Conservation (phyloP, 2,329 filamentous ascomycete genomes). For the Penicillium sp. region DNA sequence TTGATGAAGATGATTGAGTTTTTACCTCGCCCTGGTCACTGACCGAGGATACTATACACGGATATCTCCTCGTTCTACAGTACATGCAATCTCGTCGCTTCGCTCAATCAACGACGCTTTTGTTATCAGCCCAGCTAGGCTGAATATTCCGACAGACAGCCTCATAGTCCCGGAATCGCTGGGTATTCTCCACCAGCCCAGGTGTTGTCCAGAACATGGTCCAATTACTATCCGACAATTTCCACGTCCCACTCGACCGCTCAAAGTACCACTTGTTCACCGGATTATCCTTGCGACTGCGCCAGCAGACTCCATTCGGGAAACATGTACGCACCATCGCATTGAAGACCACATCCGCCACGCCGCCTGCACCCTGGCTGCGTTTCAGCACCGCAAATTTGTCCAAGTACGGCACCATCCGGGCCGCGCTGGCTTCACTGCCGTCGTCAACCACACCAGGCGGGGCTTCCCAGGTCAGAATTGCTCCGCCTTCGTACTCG, state of each 20-base stretch:
- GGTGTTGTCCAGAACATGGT: constrained; percentile 98
- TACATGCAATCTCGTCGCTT: neutral
- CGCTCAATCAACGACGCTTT: constrained; percentile 55
- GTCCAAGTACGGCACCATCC: constrained; percentile 89
- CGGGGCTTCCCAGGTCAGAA: constrained; percentile 91
- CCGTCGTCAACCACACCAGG: constrained; percentile 58
- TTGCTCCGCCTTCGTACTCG: constrained; percentile 92
- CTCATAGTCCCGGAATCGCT: constrained; percentile 69
- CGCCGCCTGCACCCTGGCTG: constrained; percentile 85
- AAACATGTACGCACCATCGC: constrained; percentile 91
- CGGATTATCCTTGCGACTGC: constrained; percentile 84
- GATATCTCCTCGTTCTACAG: constrained; percentile 8
- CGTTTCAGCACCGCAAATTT: constrained; percentile 93
- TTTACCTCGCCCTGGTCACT: neutral
- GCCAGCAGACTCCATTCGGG: constrained; percentile 86
- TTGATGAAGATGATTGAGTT: neutral
- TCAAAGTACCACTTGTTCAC: constrained; percentile 99
- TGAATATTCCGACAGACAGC: constrained; percentile 68
- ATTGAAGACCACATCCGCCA: constrained; percentile 95
- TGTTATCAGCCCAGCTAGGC: constrained; percentile 51
- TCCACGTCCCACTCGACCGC: constrained; percentile 78
- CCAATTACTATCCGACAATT: constrained; percentile 81
- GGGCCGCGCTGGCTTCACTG: constrained; percentile 54
- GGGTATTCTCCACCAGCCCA: constrained; percentile 56
- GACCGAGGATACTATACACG: neutral